A percentile compares a stretch with the other conserved stretches of the same genome.
These are phyloP conservation scores for Dictyostelium firmibasis DNA, from an alignment of 78 protist species.

Conservation along the genomic window DNA sequence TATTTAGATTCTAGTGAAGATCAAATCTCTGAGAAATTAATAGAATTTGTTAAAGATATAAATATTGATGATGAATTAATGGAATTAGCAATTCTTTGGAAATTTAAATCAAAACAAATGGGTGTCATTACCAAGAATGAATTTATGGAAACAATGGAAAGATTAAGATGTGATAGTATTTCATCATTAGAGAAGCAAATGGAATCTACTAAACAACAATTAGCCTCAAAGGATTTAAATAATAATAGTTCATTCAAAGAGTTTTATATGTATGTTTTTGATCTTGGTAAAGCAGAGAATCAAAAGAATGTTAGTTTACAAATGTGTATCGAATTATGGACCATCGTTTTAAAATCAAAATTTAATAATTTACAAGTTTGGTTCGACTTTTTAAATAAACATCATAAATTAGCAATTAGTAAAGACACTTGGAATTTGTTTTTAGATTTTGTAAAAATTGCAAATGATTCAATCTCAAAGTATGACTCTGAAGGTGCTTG, in stretches of 20 bases:
- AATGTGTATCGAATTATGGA: conserved; percentile 59
- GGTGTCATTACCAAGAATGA: conserved; percentile 27
- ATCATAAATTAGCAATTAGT: conserved; percentile 51
- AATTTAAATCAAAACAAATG: conserved; percentile 26
- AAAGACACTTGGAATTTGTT: conserved; percentile 54
- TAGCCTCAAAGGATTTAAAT: not conserved
- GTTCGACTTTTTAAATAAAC: conserved; percentile 35
- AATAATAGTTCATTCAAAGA: conserved; percentile 12
- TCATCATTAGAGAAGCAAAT: conserved; percentile 19
- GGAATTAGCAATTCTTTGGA: conserved; percentile 61
- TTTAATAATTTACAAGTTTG: conserved; percentile 29
- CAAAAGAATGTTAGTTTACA: conserved; percentile 45
- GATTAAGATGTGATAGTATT: not conserved
- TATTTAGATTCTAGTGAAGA: conserved; percentile 24
- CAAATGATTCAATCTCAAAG: conserved; percentile 53
- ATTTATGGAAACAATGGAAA: conserved; percentile 3
- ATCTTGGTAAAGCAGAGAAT: conserved; percentile 23
- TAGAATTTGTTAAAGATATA: not conserved
- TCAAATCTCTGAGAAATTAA: conserved; percentile 41
- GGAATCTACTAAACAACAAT: not conserved
- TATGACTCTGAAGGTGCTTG: conserved; percentile 77
- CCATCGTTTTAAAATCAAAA: not conserved
- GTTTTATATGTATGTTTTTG: conserved; percentile 30
- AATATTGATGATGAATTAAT: not conserved
- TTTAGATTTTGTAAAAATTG: conserved; percentile 54